phyloP scores from a whole-genome alignment of 441 rosid species.

The Populus trichocarpa region DNA sequence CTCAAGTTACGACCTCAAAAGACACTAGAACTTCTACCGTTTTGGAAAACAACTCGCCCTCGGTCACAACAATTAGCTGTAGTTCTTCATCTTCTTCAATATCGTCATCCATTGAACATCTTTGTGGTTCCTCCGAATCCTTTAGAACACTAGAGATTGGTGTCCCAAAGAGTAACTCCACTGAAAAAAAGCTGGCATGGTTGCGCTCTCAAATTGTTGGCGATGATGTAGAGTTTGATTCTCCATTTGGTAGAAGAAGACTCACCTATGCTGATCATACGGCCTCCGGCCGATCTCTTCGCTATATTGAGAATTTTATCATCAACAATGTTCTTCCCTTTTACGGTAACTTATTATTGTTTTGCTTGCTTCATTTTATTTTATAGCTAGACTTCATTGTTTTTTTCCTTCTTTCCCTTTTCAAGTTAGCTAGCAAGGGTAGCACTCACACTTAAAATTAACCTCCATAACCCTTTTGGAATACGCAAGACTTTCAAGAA shows the following conservation, averaged over 20 bases:
- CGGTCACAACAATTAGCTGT: not conserved
- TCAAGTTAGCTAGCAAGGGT: too few relatives aligned
- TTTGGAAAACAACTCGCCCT: too few relatives aligned
- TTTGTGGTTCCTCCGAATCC: conserved; percentile 21
- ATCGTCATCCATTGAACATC: conserved; percentile 7
- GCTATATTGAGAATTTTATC: conserved; percentile 47
- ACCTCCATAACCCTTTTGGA: too few relatives aligned
- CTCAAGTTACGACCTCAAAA: not conserved
- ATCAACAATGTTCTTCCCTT: conserved; percentile 49
- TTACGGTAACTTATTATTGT: conserved; percentile 32
- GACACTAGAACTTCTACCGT: too few relatives aligned
- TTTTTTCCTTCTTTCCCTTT: not conserved
- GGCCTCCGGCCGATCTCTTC: conserved; percentile 54
- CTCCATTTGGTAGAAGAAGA: conserved; percentile 46
- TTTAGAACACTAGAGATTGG: conserved; percentile 33
- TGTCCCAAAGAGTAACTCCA: conserved; percentile 11
- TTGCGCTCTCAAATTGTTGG: conserved; percentile 51
- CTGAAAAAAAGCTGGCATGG: conserved; percentile 40
- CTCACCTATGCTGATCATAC: conserved; percentile 58
- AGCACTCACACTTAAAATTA: too few relatives aligned
- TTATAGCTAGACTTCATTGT: conserved; percentile 13
- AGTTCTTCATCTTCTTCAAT: not conserved
- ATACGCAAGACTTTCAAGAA: too few relatives aligned
- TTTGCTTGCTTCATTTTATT: conserved; percentile 17
- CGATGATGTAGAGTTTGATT: conserved; percentile 28